Evolutionary conservation across 805 yeast species (phyloP).

Genomic region (Metschnikowia baotianmanensis): DNA sequence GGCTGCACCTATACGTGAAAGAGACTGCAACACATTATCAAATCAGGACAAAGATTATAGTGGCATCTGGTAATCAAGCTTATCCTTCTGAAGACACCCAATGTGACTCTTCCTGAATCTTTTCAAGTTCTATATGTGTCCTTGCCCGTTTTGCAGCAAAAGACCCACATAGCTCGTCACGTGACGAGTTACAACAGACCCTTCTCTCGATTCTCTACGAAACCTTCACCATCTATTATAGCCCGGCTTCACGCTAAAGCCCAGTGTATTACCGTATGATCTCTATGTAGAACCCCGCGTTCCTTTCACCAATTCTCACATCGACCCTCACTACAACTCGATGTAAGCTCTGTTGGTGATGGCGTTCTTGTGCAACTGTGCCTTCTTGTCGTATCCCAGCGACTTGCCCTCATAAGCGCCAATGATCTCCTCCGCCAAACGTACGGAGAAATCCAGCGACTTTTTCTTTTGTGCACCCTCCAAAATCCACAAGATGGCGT

Average conservation of each 20-base stretch:
- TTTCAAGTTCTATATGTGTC: too few relatives aligned
- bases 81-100: too few relatives aligned
- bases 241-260: not conserved
- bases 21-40: too few relatives aligned
- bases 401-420: constrained; percentile 76
- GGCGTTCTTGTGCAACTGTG: constrained; percentile 80
- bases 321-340: constrained; percentile 27
- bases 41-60: too few relatives aligned
- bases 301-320: not conserved
- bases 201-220: too few relatives aligned
- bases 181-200: too few relatives aligned
- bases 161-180: too few relatives aligned
- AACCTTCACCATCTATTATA: too few relatives aligned
- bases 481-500: constrained; percentile 87
- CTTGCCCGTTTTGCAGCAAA: too few relatives aligned
- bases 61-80: too few relatives aligned
- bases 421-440: constrained; percentile 86
- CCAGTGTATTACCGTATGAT: constrained; percentile 1
- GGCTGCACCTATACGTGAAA: not conserved
- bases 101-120: too few relatives aligned
- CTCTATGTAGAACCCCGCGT: constrained; percentile 6
- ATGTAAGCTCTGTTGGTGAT: constrained; percentile 84
- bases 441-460: constrained; percentile 77
- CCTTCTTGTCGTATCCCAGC: constrained; percentile 79
- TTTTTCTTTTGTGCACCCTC: constrained; percentile 80